Evolutionary conservation across 805 yeast genomes (phyloP).

Genomic region (Blastobotrys terrestris): DNA sequence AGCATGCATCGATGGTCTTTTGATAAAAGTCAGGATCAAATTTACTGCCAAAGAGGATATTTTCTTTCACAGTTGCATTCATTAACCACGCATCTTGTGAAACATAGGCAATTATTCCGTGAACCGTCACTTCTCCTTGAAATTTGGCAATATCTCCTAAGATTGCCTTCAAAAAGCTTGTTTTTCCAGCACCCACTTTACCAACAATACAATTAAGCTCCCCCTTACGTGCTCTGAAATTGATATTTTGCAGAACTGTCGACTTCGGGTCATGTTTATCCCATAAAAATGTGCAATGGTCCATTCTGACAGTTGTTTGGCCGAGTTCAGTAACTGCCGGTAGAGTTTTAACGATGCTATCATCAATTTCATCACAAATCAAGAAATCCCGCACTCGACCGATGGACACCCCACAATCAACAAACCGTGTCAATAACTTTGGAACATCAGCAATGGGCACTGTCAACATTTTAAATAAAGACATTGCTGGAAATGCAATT

Average conservation of each 20-base stretch:
- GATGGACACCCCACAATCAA: conserved; percentile 36
- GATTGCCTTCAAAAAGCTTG: conserved; percentile 67
- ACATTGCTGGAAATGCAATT: conserved; percentile 63
- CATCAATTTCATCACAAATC: conserved; percentile 39
- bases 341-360: conserved; percentile 30
- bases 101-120: conserved; percentile 74
- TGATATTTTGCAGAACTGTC: conserved; percentile 37
- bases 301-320: conserved; percentile 39
- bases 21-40: conserved; percentile 78
- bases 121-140: conserved; percentile 57
- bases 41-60: conserved; percentile 82
- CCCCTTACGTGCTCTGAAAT: conserved; percentile 61
- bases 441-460: conserved; percentile 48
- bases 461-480: conserved; percentile 44
- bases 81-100: conserved; percentile 90
- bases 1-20: conserved; percentile 81
- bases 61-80: conserved; percentile 84
- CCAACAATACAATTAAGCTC: conserved; percentile 79
- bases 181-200: conserved; percentile 79
- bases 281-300: conserved; percentile 21
- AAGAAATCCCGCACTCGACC: conserved; percentile 41
- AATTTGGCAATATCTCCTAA: conserved; percentile 71
- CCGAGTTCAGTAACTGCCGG: conserved; percentile 39
- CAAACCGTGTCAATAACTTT: conserved; percentile 38
- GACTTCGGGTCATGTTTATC: conserved; percentile 14